Evolutionary conservation across 192 early-diverging fungal genomes (phyloP).

Genomic region (Gaertneriomyces semiglobifer): DNA sequence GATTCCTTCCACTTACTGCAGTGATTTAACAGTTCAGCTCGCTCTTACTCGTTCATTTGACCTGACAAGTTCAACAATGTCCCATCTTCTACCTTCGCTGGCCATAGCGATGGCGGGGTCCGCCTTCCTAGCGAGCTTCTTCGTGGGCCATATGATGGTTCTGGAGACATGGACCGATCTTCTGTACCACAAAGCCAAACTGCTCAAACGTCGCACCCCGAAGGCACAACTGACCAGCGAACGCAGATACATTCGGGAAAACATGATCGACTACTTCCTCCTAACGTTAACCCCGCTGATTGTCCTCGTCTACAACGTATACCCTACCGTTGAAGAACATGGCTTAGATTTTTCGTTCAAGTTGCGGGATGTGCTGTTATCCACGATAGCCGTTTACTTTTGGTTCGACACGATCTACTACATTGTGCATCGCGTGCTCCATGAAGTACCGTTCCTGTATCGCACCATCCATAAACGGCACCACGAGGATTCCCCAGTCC

Average conservation of each 20-base stretch:
- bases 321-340: background rate
- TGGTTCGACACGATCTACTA: slow-evolving; percentile 8
- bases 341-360: background rate
- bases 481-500: slow-evolving; percentile 5
- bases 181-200: background rate
- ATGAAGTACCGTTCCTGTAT: slow-evolving; percentile 7
- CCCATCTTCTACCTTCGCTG: too few relatives aligned
- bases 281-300: background rate
- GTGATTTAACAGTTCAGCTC: too few relatives aligned
- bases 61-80: too few relatives aligned
- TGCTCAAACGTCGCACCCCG: slow-evolving; percentile 3
- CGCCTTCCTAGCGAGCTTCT: too few relatives aligned
- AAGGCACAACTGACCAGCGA: background rate
- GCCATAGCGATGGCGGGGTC: too few relatives aligned
- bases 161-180: background rate
- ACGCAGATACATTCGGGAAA: background rate
- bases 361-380: background rate
- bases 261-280: background rate
- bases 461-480: slow-evolving; percentile 2
- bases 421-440: background rate
- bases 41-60: too few relatives aligned
- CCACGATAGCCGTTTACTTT: background rate
- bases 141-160: too few relatives aligned
- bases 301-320: background rate
- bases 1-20: too few relatives aligned